Percentiles rank a stretch among this genome's conserved stretches.
These are phyloP conservation scores for Apiospora marii DNA, from an alignment of 2,329 filamentous ascomycete species.

Conservation along the genomic window DNA sequence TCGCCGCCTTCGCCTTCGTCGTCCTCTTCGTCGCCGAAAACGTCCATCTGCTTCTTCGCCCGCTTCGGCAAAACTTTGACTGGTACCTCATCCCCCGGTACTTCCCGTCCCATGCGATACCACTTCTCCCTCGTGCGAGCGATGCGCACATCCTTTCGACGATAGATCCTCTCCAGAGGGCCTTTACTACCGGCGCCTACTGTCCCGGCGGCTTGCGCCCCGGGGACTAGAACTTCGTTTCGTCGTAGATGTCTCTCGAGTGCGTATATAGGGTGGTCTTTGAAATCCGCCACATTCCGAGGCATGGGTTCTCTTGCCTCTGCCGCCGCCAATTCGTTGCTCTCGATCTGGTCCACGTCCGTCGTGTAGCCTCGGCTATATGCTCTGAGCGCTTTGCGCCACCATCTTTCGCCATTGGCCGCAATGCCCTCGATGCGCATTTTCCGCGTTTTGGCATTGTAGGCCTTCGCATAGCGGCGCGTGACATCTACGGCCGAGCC, in stretches of 20 bases:
- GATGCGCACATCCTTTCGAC: conserved; percentile 79
- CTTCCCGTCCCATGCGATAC: conserved; percentile 85
- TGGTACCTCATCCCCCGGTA: conserved; percentile 81
- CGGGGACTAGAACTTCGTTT: conserved; percentile 82
- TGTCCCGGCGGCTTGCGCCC: conserved; percentile 75
- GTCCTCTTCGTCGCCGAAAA: conserved; percentile 49
- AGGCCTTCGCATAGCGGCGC: conserved; percentile 84
- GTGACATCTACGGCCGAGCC: conserved; percentile 85
- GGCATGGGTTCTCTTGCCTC: conserved; percentile 85
- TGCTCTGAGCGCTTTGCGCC: conserved; percentile 57
- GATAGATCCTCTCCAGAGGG: conserved; percentile 79
- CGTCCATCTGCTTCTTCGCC: conserved; percentile 43
- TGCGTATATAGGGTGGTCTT: conserved; percentile 83
- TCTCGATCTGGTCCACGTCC: conserved; percentile 85
- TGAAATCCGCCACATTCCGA: conserved; percentile 85
- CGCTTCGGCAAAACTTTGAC: conserved; percentile 74
- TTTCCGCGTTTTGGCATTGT: conserved; percentile 87
- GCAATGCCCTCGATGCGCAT: conserved; percentile 73
- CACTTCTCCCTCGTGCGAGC: conserved; percentile 86
- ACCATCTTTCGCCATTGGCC: conserved; percentile 61
- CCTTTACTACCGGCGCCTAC: conserved; percentile 72
- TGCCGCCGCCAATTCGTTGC: conserved; percentile 74
- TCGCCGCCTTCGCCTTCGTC: conserved; percentile 51
- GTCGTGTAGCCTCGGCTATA: conserved; percentile 53
- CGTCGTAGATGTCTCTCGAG: conserved; percentile 84